Conservation (phyloP, 2,329 filamentous ascomycete species). For the Xylariaceae sp. region DNA sequence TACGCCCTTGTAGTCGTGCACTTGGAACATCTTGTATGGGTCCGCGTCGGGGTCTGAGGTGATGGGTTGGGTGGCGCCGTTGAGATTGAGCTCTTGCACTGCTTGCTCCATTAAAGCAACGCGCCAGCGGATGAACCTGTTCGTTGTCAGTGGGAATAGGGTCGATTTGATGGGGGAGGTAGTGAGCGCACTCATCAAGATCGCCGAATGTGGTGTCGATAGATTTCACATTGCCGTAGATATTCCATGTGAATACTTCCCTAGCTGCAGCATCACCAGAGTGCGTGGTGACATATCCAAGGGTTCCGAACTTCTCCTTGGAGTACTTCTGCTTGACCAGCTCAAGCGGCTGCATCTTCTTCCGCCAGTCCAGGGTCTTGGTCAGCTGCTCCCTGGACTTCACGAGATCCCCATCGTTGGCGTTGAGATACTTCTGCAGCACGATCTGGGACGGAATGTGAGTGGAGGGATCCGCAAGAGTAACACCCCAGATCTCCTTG, state of each 20-base stretch:
- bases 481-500: slow-evolving; percentile 84
- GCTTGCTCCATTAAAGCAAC: slow-evolving; percentile 88
- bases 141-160: background rate
- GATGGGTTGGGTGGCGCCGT: slow-evolving; percentile 66
- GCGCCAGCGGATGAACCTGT: slow-evolving; percentile 85
- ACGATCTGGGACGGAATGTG: slow-evolving; percentile 78
- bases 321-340: slow-evolving; percentile 64
- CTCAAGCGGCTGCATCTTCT: slow-evolving; percentile 68
- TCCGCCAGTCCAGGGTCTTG: slow-evolving; percentile 80
- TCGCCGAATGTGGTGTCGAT: slow-evolving; percentile 79
- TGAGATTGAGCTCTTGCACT: slow-evolving; percentile 69
- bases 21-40: slow-evolving; percentile 86
- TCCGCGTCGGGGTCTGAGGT: slow-evolving; percentile 72
- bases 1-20: slow-evolving; percentile 89
- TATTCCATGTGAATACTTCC: slow-evolving; percentile 83
- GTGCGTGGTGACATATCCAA: slow-evolving; percentile 81
- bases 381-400: slow-evolving; percentile 76
- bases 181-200: slow-evolving; percentile 64
- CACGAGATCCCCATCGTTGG: slow-evolving; percentile 73
- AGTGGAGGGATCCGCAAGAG: slow-evolving; percentile 50
- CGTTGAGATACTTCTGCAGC: slow-evolving; percentile 89
- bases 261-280: slow-evolving; percentile 44
- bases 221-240: slow-evolving; percentile 85
- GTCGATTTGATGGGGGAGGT: background rate
- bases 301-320: slow-evolving; percentile 66